Conservation (phyloP, 768 basidiomycete genomes). For the Trametes coccinea region DNA sequence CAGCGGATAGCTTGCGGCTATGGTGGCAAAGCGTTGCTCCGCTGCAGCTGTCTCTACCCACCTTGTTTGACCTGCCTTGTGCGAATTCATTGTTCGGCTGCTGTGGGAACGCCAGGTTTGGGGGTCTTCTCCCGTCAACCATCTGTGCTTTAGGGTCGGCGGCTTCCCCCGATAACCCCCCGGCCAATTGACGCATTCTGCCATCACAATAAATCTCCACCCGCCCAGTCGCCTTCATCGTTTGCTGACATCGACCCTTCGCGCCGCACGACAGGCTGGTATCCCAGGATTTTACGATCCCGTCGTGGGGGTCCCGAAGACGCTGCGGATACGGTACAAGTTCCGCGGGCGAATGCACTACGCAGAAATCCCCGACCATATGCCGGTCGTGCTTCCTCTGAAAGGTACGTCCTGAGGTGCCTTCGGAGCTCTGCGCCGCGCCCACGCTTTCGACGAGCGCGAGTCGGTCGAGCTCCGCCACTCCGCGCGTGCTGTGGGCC, state of each 20-base stretch:
- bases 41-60: neutral
- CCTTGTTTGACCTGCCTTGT: neutral
- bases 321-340: conserved; percentile 68
- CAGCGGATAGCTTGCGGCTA: neutral
- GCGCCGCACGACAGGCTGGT: conserved; percentile 43
- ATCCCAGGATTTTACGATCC: conserved; percentile 91
- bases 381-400: conserved; percentile 71
- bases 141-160: neutral
- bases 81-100: neutral
- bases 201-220: conserved; percentile 8
- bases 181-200: conserved; percentile 11
- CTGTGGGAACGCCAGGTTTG: neutral
- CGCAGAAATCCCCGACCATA: conserved; percentile 72
- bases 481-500: neutral
- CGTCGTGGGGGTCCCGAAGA: conserved; percentile 70
- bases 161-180: conserved; percentile 13
- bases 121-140: neutral
- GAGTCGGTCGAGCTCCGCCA: neutral
- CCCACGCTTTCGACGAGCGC: conserved; percentile 5
- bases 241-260: neutral
- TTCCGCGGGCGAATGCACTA: conserved; percentile 77
- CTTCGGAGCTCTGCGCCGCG: neutral
- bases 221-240: neutral
- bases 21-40: neutral
- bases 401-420: conserved; percentile 50